Percentiles rank a stretch among this genome's conserved stretches.
phyloP scores from a whole-genome alignment of 208 protist genomes.

The Lotmaria passim region DNA sequence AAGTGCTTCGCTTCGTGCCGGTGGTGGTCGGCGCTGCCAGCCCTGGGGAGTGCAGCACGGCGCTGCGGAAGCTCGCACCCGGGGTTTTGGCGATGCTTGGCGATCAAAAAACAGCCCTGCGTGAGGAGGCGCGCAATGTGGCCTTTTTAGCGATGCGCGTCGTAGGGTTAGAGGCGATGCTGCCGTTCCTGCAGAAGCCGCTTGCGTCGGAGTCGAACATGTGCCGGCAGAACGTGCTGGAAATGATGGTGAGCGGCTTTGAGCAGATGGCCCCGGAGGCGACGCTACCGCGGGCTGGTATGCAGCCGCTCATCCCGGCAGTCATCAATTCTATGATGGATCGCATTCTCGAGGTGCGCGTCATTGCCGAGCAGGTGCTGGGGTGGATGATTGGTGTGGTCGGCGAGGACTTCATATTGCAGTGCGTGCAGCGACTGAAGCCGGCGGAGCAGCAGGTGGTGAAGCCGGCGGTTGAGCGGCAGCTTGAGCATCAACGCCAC shows the following conservation, averaged over 20 bases:
- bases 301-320: constrained; percentile 58
- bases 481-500: constrained; percentile 47
- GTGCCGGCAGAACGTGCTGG: constrained; percentile 74
- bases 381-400: constrained; percentile 66
- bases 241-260: constrained; percentile 77
- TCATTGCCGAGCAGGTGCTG: constrained; percentile 76
- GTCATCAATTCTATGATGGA: constrained; percentile 80
- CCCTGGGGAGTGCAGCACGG: constrained; percentile 43
- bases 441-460: constrained; percentile 84
- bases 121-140: constrained; percentile 76
- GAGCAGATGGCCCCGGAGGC: constrained; percentile 46
- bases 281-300: constrained; percentile 43
- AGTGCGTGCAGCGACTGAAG: constrained; percentile 64
- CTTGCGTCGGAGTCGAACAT: constrained; percentile 78
- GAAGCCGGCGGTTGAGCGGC: constrained; percentile 70
- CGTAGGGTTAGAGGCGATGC: constrained; percentile 65
- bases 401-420: constrained; percentile 66
- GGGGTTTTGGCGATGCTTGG: constrained; percentile 75
- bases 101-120: constrained; percentile 79
- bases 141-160: constrained; percentile 58
- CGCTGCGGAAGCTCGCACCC: constrained; percentile 61
- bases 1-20: constrained; percentile 75
- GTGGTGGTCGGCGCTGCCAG: constrained; percentile 57
- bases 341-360: constrained; percentile 81
- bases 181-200: constrained; percentile 74